Evolutionary conservation across 2,329 filamentous ascomycete genomes (phyloP).

Genomic region (Penicillium griseofulvum): DNA sequence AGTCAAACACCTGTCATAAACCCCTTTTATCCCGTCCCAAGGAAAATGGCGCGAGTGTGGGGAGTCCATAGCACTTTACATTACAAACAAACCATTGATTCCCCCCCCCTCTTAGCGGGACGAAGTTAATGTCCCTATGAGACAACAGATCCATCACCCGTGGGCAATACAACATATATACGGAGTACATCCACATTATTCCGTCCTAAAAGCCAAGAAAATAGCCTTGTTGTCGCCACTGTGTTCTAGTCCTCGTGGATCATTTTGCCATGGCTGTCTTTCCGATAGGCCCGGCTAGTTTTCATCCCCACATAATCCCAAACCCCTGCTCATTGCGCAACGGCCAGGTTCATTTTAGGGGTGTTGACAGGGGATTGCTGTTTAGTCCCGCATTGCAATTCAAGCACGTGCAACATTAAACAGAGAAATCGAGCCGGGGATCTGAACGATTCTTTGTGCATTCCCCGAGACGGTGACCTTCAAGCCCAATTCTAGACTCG

Average conservation of each 20-base stretch:
- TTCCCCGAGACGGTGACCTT: background rate
- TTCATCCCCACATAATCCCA: background rate
- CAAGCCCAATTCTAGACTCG: background rate
- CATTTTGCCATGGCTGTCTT: background rate
- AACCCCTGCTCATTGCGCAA: constrained; percentile 7
- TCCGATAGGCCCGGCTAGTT: background rate
- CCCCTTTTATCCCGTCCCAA: constrained; percentile 4
- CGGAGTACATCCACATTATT: background rate
- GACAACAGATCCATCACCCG: background rate
- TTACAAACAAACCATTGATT: constrained; percentile 14
- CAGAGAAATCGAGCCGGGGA: background rate
- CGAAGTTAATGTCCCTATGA: background rate
- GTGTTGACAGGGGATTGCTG: background rate
- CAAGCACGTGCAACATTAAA: constrained; percentile 1
- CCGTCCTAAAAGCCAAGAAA: background rate
- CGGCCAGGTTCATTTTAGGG: background rate
- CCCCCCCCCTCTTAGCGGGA: background rate
- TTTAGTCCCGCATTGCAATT: constrained; percentile 7
- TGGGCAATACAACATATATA: background rate
- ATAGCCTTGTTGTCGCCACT: background rate
- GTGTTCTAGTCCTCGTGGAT: background rate
- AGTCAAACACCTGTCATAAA: constrained; percentile 3
- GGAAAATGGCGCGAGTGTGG: background rate
- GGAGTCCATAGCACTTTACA: constrained; percentile 1
- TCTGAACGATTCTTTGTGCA: background rate